Base-by-base conservation (phyloP, 805 yeast genomes). In the Metschnikowia arizonensis region DNA sequence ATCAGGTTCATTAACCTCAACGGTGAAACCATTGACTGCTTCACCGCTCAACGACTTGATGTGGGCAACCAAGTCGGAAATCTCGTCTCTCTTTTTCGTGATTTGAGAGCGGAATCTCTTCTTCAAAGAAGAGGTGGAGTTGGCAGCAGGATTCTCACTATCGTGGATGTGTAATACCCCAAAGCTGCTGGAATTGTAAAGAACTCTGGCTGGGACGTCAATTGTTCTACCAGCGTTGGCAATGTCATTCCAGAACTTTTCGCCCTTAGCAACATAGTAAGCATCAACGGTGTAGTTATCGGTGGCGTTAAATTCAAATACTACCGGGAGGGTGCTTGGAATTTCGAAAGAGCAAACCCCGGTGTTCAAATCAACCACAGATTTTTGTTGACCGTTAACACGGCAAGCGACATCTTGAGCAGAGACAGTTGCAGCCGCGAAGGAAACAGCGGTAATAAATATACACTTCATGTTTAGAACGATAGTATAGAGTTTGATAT, bases 101-200 rank as follows among this genome's bases (percentile, higher is more conserved):
- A 66, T 60, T 41, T 54, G 42, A 9, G 54, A 34, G 50, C 45
- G 46, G 53, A 54, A 54, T 65, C 74, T 66, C 59, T 59, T 69
- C 61, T 68, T 67, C 58, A 67, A 55, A 30, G 68, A 68, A 48
- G 65, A 63, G 51, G 74, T 65, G 32, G 74, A 68, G 66, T 69
- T 69, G 28, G 66, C 50, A 31, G 61, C 57, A 39, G 71, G 66
- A 12, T 56, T 38, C 50, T 57, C 44, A 29, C 56, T 55, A 12
- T 45, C 52, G 49, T 58, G 64, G 40, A 68, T 66, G 36, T 60
- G 64, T 65, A 40, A 65, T 30, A 63, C 47, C 15, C 65, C 57
- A 45, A 54, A 39, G 33, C 37, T 25, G n/a, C 61, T 56, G 5
- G 26, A 17, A 37, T 53, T 58, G 57, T 55, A 64, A 46, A 68